Conservation (phyloP, 2,329 filamentous ascomycete species). For the Calonectria pauciramosa region DNA sequence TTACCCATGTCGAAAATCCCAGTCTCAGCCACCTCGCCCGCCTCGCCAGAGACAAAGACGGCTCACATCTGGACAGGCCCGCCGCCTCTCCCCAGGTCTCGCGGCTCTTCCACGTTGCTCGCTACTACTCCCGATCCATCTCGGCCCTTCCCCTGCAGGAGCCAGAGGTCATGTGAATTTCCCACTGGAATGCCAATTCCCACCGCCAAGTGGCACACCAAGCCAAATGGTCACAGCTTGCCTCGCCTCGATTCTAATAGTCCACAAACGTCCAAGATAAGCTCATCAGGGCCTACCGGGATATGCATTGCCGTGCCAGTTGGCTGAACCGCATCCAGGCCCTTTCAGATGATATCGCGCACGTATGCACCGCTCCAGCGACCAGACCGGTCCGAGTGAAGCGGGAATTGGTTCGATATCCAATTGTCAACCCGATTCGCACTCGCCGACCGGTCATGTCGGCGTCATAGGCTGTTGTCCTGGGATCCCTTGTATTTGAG, state of each 20-base stretch:
- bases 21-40: slow-evolving; percentile 17
- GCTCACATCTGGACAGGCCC: slow-evolving; percentile 21
- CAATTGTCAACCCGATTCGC: background rate
- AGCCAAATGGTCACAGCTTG: background rate
- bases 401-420: background rate
- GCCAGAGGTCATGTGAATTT: slow-evolving; percentile 42
- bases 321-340: background rate
- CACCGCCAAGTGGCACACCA: background rate
- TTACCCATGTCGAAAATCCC: slow-evolving; percentile 17
- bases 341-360: background rate
- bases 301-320: background rate
- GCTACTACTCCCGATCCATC: slow-evolving; percentile 27
- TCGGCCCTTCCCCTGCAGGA: slow-evolving; percentile 39
- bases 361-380: background rate
- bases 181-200: slow-evolving; percentile 21
- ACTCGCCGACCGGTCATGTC: background rate
- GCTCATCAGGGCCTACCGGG: background rate
- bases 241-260: background rate
- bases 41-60: slow-evolving; percentile 11
- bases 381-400: background rate
- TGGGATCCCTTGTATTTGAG: slow-evolving; percentile 8
- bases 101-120: slow-evolving; percentile 23
- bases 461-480: slow-evolving; percentile 3
- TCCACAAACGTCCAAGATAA: background rate
- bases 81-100: slow-evolving; percentile 22